These are phyloP conservation scores for Raphanus hybrid DNA, from an alignment of 441 rosid species.

Conservation along the genomic window DNA sequence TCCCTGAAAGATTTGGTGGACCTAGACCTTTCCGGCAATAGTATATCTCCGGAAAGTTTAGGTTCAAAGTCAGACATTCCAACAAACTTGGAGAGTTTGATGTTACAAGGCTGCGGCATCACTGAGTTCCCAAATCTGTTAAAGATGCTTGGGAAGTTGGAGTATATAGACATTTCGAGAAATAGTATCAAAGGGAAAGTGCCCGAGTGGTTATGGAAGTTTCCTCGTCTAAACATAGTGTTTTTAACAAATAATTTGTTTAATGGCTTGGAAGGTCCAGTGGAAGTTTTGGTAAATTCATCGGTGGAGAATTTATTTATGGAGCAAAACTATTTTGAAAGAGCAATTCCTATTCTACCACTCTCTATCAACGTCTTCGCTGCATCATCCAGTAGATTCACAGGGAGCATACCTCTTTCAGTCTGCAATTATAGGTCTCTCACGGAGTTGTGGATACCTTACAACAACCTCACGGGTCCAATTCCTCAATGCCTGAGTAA, in stretches of 20 bases:
- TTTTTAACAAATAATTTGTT: background rate
- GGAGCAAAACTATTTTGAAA: background rate
- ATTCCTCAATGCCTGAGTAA: background rate
- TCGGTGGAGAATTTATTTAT: background rate
- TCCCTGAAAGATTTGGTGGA: background rate
- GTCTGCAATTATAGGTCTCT: background rate
- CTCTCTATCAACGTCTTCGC: background rate
- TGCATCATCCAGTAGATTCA: background rate
- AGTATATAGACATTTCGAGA: accelerated
- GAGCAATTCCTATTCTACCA: constrained; percentile 14
- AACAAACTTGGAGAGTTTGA: background rate
- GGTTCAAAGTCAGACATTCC: background rate
- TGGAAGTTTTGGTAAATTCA: background rate
- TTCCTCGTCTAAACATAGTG: too few relatives aligned
- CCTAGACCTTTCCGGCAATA: background rate
- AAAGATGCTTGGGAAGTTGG: background rate
- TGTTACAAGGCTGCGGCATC: background rate
- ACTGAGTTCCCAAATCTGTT: background rate
- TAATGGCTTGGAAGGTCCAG: background rate
- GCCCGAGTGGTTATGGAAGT: background rate
- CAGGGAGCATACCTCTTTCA: background rate
- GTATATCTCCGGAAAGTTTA: background rate
- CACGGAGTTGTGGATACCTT: background rate
- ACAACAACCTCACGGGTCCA: background rate
- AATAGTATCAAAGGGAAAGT: background rate